Evolutionary conservation across 257 asterid species (phyloP), one percentile per base, ranked within the genome.

Genomic region (Scutellaria barbata): DNA sequence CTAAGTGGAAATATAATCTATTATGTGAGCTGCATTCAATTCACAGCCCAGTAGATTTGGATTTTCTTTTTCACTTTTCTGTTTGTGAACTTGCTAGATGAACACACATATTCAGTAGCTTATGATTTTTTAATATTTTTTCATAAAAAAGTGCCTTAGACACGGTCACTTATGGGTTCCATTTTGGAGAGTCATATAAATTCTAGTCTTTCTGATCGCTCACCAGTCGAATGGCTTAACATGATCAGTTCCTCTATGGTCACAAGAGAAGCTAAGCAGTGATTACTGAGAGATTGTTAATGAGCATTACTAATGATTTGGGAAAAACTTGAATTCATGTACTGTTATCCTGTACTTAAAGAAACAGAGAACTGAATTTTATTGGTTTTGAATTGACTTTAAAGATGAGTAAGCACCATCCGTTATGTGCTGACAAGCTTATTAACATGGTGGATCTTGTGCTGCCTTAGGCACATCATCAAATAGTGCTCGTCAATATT

Each of bases 401-500:
- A 13, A 22, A 6, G 25, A 12, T 53, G 5, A 42, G 18, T 25
- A 5, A 40, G 57, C 57, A n/a, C 12, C 22, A 25, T 42, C 30
- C 20, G 56, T 22, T 56, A 12, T 42, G 22, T 22, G 51, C 73
- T 55, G 43, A 52, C 52, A 52, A 53, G 64, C 60, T 33, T 48
- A 66, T 48, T 22, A 52, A 52, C 39, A 37, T 17, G 48, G 50
- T 16, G 25, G 40, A 14, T 53, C 8, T 3, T 1, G 39, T 10
- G 42, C 33, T 13, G 30, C 58, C 14, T 30, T 35, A 9, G 13
- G 1, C 13, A n/a, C 14, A 22, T 48, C 59, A 10, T 9, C 9
- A 33, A 16, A 48, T 9, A 30, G 47, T 69, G 73, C 46, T 30
- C 41, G 22, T 30, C 20, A 57, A 55, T 60, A 43, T 43, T 7